Evolutionary conservation across 2,329 filamentous ascomycete species (phyloP), one percentile per base, ranked within the genome.

Genomic region (Bertia moriformis): DNA sequence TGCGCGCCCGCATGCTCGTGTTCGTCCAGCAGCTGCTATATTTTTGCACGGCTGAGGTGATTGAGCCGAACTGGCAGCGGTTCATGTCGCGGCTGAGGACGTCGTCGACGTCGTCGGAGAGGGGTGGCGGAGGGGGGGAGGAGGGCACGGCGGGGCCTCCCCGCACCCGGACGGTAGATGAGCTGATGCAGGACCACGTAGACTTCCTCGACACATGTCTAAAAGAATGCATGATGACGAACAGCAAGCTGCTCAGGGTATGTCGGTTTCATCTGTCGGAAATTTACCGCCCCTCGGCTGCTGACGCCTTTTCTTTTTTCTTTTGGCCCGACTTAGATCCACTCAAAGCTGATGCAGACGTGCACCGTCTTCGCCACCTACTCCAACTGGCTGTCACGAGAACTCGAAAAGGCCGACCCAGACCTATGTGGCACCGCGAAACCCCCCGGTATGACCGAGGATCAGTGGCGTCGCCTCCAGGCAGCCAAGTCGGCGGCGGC

Each of bases 221-320:
- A 51, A 98, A 96, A 61, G 91, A 96, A 61, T 96, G 91, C 65
- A 96, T 96, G 87, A 69, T 98, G 46, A 98, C 91, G 17, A 96
- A 98, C 57, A 86, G 85, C 54, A 95, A 94, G 62, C 69, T 98
- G 4, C 63, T 98, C 4, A 81, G 86, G 60, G 88, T 93, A 70
- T 46, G 67, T 58, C 12, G 38, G 29, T n/a, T 19, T 27, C 20
- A 32, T 30, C 14, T 18, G 27, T 40, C 19, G 39, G 14, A 24
- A 10, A 10, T 27, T n/a, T n/a, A n/a, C n/a, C n/a, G n/a, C n/a
- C n/a, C n/a, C n/a, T n/a, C n/a, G 41, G 45, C 40, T 35, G 29
- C 29, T 12, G 39, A 37, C 41, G 36, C 39, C 39, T 18, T 19
- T 1, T 3, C 7, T 24, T 18, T 15, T 24, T 37, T 40, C 4